Evolutionary conservation across 2,329 filamentous ascomycete species (phyloP), one percentile per base, ranked within the genome.

Genomic region (Alternaria postmessia): DNA sequence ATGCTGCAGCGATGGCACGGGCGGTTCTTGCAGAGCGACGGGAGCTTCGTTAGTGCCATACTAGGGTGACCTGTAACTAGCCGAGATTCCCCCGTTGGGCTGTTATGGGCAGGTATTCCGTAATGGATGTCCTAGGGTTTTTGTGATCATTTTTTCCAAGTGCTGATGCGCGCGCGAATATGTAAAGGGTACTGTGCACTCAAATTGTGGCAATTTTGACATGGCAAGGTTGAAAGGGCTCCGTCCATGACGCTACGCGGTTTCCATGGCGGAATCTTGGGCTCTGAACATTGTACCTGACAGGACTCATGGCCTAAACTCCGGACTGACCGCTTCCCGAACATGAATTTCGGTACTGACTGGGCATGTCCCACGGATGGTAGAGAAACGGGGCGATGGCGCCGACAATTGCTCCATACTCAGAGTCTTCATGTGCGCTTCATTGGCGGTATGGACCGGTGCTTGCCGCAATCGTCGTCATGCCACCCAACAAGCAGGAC

Each of bases 71-170:
- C 62, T 58, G 39, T 48, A 55, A 61, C 61, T 61, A 64, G 57
- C 72, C 71, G 70, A 73, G 56, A 62, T 71, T 69, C 55, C 63
- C 62, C 71, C 72, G 70, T 56, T 49, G 49, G 69, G 69, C 67
- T 71, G 57, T 66, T 69, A 54, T 49, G 49, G 69, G 69, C 67
- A 72, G 57, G 67, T 70, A 54, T 48, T 64, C 64, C 67, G 67
- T 57, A 57, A 56, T 57, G 56, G 48, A 48, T 55, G 38, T 53
- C 30, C 46, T 47, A 20, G 38, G 43, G 30, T 28, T 32, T 42
- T 57, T 60, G 65, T 54, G 49, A 61, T 47, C 32, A 57, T 42
- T 51, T 51, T 44, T 51, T 20, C 44, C 39, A 58, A 38, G 52
- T 43, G 49, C 49, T 54, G 42, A 58, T 42, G 46, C 32, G 46